Evolutionary conservation across 2,329 filamentous ascomycete species (phyloP), one percentile per base, ranked within the genome.

Genomic region (Davidsoniella neocaledoniae): DNA sequence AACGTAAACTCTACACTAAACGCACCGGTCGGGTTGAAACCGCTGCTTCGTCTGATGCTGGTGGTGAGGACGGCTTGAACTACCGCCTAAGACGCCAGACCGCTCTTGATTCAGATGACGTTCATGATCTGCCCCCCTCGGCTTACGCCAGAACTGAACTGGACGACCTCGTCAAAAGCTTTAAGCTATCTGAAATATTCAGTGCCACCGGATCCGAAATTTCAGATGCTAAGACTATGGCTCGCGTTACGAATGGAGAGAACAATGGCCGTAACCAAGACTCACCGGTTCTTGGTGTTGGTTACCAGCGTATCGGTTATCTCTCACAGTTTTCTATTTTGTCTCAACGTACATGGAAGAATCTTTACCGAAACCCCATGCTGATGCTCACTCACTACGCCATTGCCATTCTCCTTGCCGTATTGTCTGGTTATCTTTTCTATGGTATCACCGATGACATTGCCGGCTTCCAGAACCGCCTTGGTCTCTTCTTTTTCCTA

Each of bases 321-420:
- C 59, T 74, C 7, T 74, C 81, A 41, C 91, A 98, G 63, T 96
- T 98, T 64, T 61, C 81, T 49, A 95, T 98, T 57, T 71, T 98
- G 10, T 94, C 90, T 0, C 75, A 80, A 58, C 79, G 91, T 43
- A 98, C 91, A 0, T 98, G 90, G 90, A 87, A 84, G 61, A 98
- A 98, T 61, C 73, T 98, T 5, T 96, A 98, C 68, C 81, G 91
- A 51, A 95, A 98, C 63, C 91, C 91, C 1, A 88, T 96, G 76
- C 70, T 98, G 53, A 98, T 98, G 91, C 75, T 98, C 52, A 95
- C 88, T 0, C 91, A 98, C 66, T 98, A 96, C 61, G 91, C 91
- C 37, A 96, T 95, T 57, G 87, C 91, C 6, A 96, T 98, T 54
- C 68, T 96, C 0, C 75, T 98, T 5, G 91, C 88, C 1, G 90